Base-by-base conservation (phyloP, 169 alveolate species). In the Eimeria tenella region DNA sequence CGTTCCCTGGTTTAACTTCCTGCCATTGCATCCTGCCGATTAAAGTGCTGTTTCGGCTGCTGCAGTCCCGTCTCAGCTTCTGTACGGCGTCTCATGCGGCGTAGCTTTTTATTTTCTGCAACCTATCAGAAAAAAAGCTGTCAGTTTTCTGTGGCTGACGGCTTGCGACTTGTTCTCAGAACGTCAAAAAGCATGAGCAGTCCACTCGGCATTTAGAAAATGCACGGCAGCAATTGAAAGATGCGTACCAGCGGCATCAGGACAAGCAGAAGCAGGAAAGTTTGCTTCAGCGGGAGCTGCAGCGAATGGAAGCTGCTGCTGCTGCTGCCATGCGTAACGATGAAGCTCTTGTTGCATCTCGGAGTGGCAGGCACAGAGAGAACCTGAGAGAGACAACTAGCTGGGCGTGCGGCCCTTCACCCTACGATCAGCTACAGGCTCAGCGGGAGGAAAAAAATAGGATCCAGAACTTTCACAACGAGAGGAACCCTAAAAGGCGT, bases 221-320 rank as follows among this genome's bases (percentile, higher is more conserved):
- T 62, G 62, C 75, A 52, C 90, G 84, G 6, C 75, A 92, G 25
- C 75, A 74, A 91, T 52, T 92, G 55, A 50, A 56, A n/a, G 92
- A 60, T 7, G 84, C 84, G 77, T 31, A 60, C 62, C 74, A 65
- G 5, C 95, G 95, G 9, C 90, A 92, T 65, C 82, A 79, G 73
- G 92, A 92, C 31, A 63, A 73, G 60, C 49, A 60, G 86, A 56
- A 50, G n/a, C 52, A 68, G 56, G 92, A 53, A 50, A 65, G 62
- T 19, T n/a, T 92, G 62, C 70, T 62, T 21, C 79, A 79, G 65
- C 25, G 68, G 52, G 95, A 92, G 52, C 84, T 92, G 74, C 79
- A 75, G 65, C 81, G 63, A 50, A 75, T 92, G 82, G 95, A 92
- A 21, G 92, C 74, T 53, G 95, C 95, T 31, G 95, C 95, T 11